Percentiles rank a stretch among this genome's conserved stretches.
Conservation (phyloP, 805 yeast genomes). For the Saccharomycopsis guyanensis region DNA sequence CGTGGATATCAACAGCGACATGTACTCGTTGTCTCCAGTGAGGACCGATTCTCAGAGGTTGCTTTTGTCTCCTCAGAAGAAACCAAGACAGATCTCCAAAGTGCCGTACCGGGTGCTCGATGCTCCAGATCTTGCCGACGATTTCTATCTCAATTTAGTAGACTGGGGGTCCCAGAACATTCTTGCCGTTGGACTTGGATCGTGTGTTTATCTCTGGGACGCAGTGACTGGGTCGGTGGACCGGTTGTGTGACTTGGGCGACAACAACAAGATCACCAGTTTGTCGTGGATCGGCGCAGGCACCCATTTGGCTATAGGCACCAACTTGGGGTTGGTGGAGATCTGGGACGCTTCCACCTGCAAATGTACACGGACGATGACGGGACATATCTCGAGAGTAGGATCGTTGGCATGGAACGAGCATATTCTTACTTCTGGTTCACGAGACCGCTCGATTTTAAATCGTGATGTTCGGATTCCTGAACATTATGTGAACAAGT, state of each 20-base stretch:
- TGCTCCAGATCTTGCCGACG: conserved; percentile 93
- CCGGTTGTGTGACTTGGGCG: conserved; percentile 66
- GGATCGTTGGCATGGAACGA: conserved; percentile 92
- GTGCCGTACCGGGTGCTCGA: conserved; percentile 90
- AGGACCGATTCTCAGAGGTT: conserved; percentile 79
- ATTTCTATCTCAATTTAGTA: conserved; percentile 81
- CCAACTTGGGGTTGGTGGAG: conserved; percentile 78
- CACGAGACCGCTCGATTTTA: conserved; percentile 74
- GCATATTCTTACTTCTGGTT: conserved; percentile 80
- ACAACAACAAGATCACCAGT: conserved; percentile 68
- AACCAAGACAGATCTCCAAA: conserved; percentile 67
- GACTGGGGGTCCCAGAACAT: conserved; percentile 94
- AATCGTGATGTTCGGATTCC: conserved; percentile 90
- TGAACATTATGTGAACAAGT: conserved; percentile 65
- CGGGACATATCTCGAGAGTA: conserved; percentile 82
- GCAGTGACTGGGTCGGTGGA: conserved; percentile 78
- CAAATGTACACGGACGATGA: conserved; percentile 81
- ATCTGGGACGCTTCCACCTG: conserved; percentile 87
- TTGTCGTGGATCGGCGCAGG: conserved; percentile 93
- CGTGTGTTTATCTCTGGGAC: conserved; percentile 85
- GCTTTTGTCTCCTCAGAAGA: conserved; percentile 74
- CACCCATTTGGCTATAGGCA: conserved; percentile 90
- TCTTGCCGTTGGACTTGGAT: conserved; percentile 84
- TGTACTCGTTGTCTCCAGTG: conserved; percentile 79
- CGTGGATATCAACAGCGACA: conserved; percentile 59